These are phyloP conservation scores for Pythium plurisporium DNA, from an alignment of 352 stramenopile species.

Conservation along the genomic window DNA sequence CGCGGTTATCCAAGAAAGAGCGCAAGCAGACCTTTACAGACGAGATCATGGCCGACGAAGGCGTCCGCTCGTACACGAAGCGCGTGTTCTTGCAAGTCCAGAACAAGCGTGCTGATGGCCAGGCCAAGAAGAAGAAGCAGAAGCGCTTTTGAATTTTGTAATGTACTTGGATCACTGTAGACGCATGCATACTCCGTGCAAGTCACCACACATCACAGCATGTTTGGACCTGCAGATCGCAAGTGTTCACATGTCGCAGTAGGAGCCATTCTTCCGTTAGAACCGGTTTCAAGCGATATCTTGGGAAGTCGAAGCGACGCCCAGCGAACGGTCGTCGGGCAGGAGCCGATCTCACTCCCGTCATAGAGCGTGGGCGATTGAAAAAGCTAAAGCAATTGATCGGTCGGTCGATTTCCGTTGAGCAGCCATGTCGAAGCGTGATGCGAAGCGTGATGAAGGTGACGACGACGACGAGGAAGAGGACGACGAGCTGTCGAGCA, in stretches of 20 bases:
- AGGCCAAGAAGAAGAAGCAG: conserved; percentile 49
- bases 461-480: conserved; percentile 30
- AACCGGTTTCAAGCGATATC: conserved; percentile 4
- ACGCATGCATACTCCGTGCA: background rate
- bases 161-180: conserved; percentile 12
- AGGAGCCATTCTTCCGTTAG: background rate
- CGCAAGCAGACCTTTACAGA: conserved; percentile 91
- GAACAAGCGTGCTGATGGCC: conserved; percentile 29
- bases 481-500: conserved; percentile 34
- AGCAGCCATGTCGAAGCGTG: conserved; percentile 51
- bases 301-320: conserved; percentile 15
- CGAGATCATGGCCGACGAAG: conserved; percentile 91
- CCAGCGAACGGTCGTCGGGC: conserved; percentile 15
- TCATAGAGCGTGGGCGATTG: background rate
- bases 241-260: conserved; percentile 19
- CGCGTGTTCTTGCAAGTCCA: conserved; percentile 80
- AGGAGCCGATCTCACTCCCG: background rate
- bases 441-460: conserved; percentile 39
- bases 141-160: conserved; percentile 20
- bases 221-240: background rate
- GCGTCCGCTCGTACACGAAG: conserved; percentile 82
- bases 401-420: background rate
- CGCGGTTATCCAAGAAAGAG: conserved; percentile 90
- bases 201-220: conserved; percentile 11
- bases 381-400: background rate